These are phyloP conservation scores for Phytopythium sindhum DNA, from an alignment of 352 stramenopile genomes.

Conservation along the genomic window DNA sequence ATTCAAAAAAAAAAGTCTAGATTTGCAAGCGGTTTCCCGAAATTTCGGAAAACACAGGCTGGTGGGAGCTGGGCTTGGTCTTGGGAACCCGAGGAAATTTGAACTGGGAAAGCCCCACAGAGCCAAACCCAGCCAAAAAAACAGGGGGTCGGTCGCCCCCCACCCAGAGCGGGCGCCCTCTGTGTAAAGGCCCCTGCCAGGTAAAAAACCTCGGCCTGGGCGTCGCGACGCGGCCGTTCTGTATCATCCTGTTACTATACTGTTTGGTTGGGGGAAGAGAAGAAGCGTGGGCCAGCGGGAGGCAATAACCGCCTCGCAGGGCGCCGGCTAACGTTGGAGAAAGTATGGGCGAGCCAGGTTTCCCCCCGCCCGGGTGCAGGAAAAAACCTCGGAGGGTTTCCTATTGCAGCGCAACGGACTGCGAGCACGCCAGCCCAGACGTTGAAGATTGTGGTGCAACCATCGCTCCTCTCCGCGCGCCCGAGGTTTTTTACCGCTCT, in stretches of 20 bases:
- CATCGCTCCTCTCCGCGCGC: neutral
- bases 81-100: constrained; percentile 53
- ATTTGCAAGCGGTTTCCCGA: constrained; percentile 16
- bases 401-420: neutral
- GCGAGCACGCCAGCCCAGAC: neutral
- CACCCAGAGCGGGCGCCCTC: neutral
- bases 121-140: constrained; percentile 14
- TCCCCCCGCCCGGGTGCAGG: neutral
- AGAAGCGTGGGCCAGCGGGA: neutral
- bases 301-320: neutral
- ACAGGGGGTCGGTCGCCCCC: constrained; percentile 11
- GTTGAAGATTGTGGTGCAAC: constrained; percentile 11
- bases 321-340: neutral
- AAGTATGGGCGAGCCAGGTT: constrained; percentile 2
- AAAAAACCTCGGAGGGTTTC: constrained; percentile 5
- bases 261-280: neutral
- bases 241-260: neutral
- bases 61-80: constrained; percentile 28
- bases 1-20: constrained; percentile 12
- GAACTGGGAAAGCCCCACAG: constrained; percentile 44
- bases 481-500: constrained; percentile 9
- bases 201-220: constrained; percentile 11
- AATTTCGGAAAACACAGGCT: constrained; percentile 14
- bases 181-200: neutral
- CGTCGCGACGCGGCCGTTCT: neutral